These are phyloP conservation scores for Rhizopogon vesiculosus DNA, from an alignment of 768 basidiomycete species.

Conservation along the genomic window DNA sequence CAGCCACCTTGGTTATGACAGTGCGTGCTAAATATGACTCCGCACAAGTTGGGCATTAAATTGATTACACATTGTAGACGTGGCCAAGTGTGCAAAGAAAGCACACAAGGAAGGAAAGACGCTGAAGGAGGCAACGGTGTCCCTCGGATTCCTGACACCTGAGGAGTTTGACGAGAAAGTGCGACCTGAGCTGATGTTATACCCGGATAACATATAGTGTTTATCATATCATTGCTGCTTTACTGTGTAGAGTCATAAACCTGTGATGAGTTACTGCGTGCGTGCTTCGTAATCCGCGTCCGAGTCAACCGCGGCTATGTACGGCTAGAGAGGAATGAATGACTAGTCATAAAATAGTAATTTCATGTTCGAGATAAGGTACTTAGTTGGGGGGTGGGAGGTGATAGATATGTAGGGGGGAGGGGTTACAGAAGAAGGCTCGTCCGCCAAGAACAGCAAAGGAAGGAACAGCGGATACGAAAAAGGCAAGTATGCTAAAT, in stretches of 20 bases:
- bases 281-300: background rate
- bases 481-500: constrained; percentile 28
- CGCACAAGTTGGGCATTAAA: background rate
- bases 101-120: constrained; percentile 99
- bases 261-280: background rate
- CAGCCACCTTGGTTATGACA: constrained; percentile 94
- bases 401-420: background rate
- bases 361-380: background rate
- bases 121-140: constrained; percentile 89
- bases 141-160: constrained; percentile 77
- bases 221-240: background rate
- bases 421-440: constrained; percentile 1
- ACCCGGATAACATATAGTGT: constrained; percentile 50
- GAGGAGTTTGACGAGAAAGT: constrained; percentile 96
- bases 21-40: constrained; percentile 44
- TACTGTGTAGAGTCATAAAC: background rate
- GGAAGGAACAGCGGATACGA: constrained; percentile 19
- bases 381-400: background rate
- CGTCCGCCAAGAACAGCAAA: constrained; percentile 23
- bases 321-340: too few relatives aligned
- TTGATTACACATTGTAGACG: constrained; percentile 50
- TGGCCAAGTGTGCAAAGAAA: constrained; percentile 98
- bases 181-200: constrained; percentile 85
- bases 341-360: background rate
- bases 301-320: background rate